Percentiles rank a stretch among this genome's conserved stretches.
Evolutionary conservation across 345 rosid genomes (phyloP).

Genomic region (Brassica rapa): DNA sequence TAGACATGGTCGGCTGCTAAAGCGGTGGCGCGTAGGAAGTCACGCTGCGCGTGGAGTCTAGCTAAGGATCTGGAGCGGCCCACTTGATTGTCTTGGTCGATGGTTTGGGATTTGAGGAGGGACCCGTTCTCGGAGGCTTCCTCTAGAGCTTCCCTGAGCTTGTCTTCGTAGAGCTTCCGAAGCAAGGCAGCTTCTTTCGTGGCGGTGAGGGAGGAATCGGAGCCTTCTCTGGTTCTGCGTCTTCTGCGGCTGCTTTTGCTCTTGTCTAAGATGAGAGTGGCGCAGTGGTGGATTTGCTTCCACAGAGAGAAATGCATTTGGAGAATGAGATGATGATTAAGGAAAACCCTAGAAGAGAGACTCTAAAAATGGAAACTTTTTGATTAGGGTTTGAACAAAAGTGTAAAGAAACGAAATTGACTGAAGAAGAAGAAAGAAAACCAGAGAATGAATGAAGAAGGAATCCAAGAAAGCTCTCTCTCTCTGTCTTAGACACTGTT

Average conservation of each 20-base stretch:
- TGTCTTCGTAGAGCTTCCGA: slow-evolving; percentile 74
- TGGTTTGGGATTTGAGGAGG: slow-evolving; percentile 66
- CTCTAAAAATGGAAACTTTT: slow-evolving; percentile 28
- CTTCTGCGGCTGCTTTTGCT: slow-evolving; percentile 62
- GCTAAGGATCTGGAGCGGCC: slow-evolving; percentile 87
- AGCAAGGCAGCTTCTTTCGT: slow-evolving; percentile 53
- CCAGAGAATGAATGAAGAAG: slow-evolving; percentile 25
- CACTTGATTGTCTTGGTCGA: slow-evolving; percentile 58
- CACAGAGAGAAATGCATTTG: slow-evolving; percentile 91
- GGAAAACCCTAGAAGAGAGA: slow-evolving; percentile 34
- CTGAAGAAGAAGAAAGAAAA: slow-evolving; percentile 41
- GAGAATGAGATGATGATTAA: neutral
- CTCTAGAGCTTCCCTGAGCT: slow-evolving; percentile 80
- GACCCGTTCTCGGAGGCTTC: slow-evolving; percentile 91
- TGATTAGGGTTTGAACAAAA: neutral
- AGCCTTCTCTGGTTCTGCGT: slow-evolving; percentile 61
- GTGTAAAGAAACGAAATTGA: slow-evolving; percentile 34
- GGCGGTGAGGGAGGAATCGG: slow-evolving; percentile 55
- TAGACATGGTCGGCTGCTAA: slow-evolving; percentile 62
- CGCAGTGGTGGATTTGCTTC: slow-evolving; percentile 98
- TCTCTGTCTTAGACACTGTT: slow-evolving; percentile 48
- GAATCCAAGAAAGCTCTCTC: slow-evolving; percentile 48
- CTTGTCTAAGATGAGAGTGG: slow-evolving; percentile 89
- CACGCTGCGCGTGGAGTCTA: slow-evolving; percentile 77
- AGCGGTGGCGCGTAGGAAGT: slow-evolving; percentile 75